These are phyloP conservation scores for Parathielavia hyrcaniae DNA, from an alignment of 495 filamentous ascomycete species.

Conservation along the genomic window DNA sequence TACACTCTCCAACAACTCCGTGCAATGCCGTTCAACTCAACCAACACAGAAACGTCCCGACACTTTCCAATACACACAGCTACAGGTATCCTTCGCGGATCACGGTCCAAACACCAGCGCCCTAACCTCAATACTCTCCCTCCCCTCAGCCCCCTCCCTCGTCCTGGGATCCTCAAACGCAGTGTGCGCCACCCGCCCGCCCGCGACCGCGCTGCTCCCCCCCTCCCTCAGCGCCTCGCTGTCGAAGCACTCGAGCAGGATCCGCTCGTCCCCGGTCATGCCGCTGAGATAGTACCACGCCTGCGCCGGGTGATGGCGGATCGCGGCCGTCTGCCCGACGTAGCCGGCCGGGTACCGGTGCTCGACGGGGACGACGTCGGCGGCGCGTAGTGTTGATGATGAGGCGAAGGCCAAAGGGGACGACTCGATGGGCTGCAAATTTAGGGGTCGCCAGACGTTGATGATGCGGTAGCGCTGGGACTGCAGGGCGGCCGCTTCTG, in stretches of 20 bases:
- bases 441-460: slow-evolving; percentile 82
- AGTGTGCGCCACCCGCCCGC: slow-evolving; percentile 68
- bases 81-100: no score
- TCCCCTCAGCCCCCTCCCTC: slow-evolving; percentile 49
- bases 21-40: background rate
- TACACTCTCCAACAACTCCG: background rate
- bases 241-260: slow-evolving; percentile 82
- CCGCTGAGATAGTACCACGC: slow-evolving; percentile 76
- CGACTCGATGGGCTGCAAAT: slow-evolving; percentile 58
- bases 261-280: slow-evolving; percentile 65
- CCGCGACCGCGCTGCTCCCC: slow-evolving; percentile 46
- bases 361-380: slow-evolving; percentile 63
- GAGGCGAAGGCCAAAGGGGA: slow-evolving; percentile 67
- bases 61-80: background rate
- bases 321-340: slow-evolving; percentile 70
- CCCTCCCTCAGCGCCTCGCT: slow-evolving; percentile 46
- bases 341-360: slow-evolving; percentile 64
- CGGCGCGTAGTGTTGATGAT: slow-evolving; percentile 50
- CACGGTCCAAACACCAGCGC: slow-evolving; percentile 72
- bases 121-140: slow-evolving; percentile 84
- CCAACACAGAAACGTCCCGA: background rate
- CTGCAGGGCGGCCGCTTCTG: slow-evolving; percentile 52
- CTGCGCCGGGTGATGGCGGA: slow-evolving; percentile 53
- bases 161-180: slow-evolving; percentile 73
- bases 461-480: slow-evolving; percentile 67